phyloP scores from a whole-genome alignment of 306 rosid genomes.

The Quercus cerris region DNA sequence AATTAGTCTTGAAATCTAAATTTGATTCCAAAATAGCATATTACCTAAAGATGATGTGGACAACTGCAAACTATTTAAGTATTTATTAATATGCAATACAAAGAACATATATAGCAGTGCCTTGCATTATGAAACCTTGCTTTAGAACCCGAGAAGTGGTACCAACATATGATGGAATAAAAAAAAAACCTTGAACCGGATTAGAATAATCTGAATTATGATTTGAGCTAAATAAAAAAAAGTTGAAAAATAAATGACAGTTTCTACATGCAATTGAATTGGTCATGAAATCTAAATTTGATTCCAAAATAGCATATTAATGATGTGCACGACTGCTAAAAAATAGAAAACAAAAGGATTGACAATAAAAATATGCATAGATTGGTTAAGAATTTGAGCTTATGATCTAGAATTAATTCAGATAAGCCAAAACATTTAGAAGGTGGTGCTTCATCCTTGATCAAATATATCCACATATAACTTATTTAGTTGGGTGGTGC shows the following conservation, averaged over 20 bases:
- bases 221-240: too few species aligned
- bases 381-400: background rate
- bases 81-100: too few species aligned
- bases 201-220: too few species aligned
- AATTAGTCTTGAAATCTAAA: background rate
- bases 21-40: background rate
- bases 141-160: too few species aligned
- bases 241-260: too few species aligned
- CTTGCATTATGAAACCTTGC: too few species aligned
- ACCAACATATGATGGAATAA: too few species aligned
- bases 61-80: background rate
- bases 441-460: conserved; percentile 49
- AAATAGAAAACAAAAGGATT: background rate
- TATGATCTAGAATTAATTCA: background rate
- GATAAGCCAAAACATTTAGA: background rate
- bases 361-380: background rate
- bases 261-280: background rate
- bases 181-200: too few species aligned
- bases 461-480: conserved; percentile 69
- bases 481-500: conserved; percentile 73
- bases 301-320: background rate
- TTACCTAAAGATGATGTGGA: background rate
- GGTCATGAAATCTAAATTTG: background rate
- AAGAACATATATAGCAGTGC: too few species aligned
- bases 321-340: background rate